Percentiles rank a stretch among this genome's conserved stretches.
Conservation (phyloP, 2,329 filamentous ascomycete genomes). For the Teratosphaeria viscida region DNA sequence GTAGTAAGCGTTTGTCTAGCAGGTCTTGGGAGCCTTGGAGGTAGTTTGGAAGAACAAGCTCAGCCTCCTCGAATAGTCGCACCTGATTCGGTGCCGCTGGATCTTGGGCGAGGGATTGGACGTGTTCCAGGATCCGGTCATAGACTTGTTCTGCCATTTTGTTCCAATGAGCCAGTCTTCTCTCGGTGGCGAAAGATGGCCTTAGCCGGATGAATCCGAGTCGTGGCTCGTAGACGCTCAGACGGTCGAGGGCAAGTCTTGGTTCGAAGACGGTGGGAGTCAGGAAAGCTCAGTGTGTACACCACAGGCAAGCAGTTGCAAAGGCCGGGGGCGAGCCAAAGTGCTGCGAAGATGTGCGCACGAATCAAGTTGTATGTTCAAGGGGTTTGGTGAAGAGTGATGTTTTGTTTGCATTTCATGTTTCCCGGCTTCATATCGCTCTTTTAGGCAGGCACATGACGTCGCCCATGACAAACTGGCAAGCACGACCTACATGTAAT, state of each 20-base stretch:
- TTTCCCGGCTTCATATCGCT: not conserved
- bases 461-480: not conserved
- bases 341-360: not conserved
- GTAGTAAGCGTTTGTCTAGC: constrained; percentile 23
- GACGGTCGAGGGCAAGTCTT: not conserved
- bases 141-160: constrained; percentile 6
- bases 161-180: not conserved
- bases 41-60: constrained; percentile 30
- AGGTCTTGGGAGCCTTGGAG: constrained; percentile 2
- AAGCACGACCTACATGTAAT: not conserved
- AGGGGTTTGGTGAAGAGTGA: not conserved
- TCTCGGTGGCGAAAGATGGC: too few relatives aligned
- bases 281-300: not conserved
- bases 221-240: not conserved
- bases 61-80: constrained; percentile 41
- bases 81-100: constrained; percentile 29
- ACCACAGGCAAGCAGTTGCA: not conserved
- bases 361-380: not conserved
- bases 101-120: not conserved
- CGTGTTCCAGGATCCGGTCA: not conserved
- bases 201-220: not conserved
- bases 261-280: not conserved
- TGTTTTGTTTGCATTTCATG: not conserved
- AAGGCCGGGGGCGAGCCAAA: not conserved
- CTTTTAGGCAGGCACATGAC: constrained; percentile 7